These are phyloP conservation scores for Microsporum ferrugineum DNA, from an alignment of 2,329 filamentous ascomycete species.

Conservation along the genomic window DNA sequence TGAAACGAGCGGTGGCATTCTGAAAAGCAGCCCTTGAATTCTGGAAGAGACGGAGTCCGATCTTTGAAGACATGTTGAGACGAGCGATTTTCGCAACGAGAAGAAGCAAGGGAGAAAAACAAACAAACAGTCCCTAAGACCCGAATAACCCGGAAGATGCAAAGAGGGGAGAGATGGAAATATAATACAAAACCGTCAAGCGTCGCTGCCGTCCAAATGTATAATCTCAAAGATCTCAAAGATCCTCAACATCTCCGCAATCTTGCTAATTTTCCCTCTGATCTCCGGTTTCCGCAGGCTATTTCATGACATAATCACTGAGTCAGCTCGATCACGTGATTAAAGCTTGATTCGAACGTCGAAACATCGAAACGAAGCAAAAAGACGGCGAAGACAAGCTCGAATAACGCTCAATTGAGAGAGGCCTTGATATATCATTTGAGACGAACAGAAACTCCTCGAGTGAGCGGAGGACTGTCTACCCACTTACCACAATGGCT, in stretches of 20 bases:
- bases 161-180: not conserved
- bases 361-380: not conserved
- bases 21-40: slow-evolving; percentile 40
- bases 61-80: slow-evolving; percentile 44
- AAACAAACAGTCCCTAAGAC: not conserved
- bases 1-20: slow-evolving; percentile 46
- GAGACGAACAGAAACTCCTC: not conserved
- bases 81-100: not conserved
- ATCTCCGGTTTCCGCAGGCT: slow-evolving; percentile 2
- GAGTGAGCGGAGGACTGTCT: slow-evolving; percentile 5
- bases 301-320: not conserved
- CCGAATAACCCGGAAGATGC: not conserved
- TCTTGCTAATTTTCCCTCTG: not conserved
- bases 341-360: not conserved
- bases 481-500: slow-evolving; percentile 53
- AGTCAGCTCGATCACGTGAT: not conserved
- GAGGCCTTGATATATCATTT: not conserved
- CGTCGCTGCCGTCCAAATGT: too few relatives aligned
- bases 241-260: not conserved
- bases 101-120: not conserved
- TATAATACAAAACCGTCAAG: not conserved
- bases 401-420: slow-evolving; percentile 11
- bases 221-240: not conserved
- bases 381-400: not conserved
- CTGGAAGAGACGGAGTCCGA: slow-evolving; percentile 48